Conservation (phyloP, 305 asterid species). For the Fraxinus xanthoxyloides region DNA sequence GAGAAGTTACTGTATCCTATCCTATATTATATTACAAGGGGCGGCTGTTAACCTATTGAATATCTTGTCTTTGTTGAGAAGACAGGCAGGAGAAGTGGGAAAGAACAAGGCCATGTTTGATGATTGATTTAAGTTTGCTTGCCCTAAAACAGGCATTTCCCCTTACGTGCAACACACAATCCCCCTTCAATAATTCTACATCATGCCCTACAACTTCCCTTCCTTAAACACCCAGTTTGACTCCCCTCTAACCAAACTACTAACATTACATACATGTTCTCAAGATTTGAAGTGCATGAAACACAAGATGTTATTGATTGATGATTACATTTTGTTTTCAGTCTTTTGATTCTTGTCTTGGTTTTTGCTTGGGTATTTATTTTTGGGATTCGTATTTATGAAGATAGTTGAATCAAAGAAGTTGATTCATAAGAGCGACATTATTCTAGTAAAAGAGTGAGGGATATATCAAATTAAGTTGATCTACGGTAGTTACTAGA, state of each 20-base stretch:
- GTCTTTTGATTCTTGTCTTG: background rate
- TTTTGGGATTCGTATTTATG: background rate
- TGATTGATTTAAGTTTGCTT: slow-evolving; percentile 18
- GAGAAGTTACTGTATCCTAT: slow-evolving; percentile 19
- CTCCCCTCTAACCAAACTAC: background rate
- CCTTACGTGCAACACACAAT: slow-evolving; percentile 31
- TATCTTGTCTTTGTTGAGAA: background rate
- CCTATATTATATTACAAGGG: background rate
- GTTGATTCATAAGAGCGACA: background rate
- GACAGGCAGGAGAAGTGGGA: slow-evolving; percentile 5
- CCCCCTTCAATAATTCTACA: background rate
- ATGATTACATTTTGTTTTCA: background rate
- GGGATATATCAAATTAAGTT: no score
- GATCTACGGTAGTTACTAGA: no score
- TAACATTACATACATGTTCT: background rate
- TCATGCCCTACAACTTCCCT: background rate
- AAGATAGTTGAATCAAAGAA: background rate
- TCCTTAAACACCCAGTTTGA: background rate
- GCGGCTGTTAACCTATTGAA: slow-evolving; percentile 3
- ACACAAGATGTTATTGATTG: background rate
- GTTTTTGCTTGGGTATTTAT: background rate
- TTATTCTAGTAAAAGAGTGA: background rate
- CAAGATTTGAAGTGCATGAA: background rate
- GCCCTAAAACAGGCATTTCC: background rate
- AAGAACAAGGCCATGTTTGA: background rate